phyloP scores from a whole-genome alignment of 495 filamentous ascomycete species.

The Cairneyella variabilis region DNA sequence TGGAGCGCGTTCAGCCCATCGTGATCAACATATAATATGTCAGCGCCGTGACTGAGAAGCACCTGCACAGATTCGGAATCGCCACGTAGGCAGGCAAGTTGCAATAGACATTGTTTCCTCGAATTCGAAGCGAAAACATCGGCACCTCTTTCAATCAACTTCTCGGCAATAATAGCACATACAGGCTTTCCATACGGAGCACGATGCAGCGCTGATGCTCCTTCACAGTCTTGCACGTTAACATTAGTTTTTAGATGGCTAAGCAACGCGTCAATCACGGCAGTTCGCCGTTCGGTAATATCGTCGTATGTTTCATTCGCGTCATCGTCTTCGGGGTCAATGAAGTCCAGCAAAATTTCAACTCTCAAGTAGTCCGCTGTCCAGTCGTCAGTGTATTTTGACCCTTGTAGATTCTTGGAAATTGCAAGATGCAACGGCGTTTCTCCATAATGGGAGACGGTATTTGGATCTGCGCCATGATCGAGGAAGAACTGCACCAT shows the following conservation, averaged over 20 bases:
- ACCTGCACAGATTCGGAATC: slow-evolving; percentile 1
- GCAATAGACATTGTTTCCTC: background rate
- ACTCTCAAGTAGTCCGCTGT: background rate
- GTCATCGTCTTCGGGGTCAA: background rate
- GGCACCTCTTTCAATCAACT: slow-evolving; percentile 1
- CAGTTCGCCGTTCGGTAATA: background rate
- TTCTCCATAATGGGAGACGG: slow-evolving; percentile 2
- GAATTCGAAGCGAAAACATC: slow-evolving; percentile 1
- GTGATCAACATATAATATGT: background rate
- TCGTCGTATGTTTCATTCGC: background rate
- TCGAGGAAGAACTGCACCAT: slow-evolving; percentile 11
- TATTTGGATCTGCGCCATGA: slow-evolving; percentile 14
- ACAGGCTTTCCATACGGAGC: background rate
- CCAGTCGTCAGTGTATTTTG: slow-evolving; percentile 1
- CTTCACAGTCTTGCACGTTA: background rate
- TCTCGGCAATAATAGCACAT: background rate
- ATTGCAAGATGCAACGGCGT: slow-evolving; percentile 5
- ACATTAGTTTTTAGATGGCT: background rate
- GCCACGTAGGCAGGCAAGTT: background rate
- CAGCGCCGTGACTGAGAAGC: background rate
- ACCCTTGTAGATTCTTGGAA: background rate
- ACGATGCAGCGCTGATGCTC: background rate
- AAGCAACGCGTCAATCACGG: background rate
- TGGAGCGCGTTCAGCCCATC: background rate
- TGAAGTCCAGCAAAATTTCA: background rate